A percentile compares a stretch with the other conserved stretches of the same genome.
Conservation (phyloP, 208 protist species). For the Leishmania tropica region DNA sequence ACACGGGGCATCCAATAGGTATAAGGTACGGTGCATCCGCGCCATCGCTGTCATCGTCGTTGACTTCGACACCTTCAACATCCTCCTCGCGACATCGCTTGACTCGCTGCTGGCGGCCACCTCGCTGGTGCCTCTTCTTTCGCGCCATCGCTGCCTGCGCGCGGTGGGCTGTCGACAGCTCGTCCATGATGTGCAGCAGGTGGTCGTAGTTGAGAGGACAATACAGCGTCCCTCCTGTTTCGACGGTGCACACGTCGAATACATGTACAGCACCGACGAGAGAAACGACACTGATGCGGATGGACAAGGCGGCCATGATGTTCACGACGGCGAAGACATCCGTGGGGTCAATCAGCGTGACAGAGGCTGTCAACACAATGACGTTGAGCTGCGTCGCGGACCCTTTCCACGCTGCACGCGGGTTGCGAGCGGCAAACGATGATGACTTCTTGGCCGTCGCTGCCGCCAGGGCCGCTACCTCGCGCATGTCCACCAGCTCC, state of each 20-base stretch:
- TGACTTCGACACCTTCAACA: neutral
- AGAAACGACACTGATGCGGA: constrained; percentile 70
- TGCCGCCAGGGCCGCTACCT: constrained; percentile 33
- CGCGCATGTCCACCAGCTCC: constrained; percentile 77
- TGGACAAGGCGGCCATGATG: constrained; percentile 40
- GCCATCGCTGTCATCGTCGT: constrained; percentile 8
- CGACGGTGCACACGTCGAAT: constrained; percentile 54
- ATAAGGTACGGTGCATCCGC: constrained; percentile 35
- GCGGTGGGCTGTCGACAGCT: constrained; percentile 40
- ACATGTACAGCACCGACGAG: constrained; percentile 84
- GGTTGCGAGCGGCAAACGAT: neutral
- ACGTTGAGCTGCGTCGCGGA: constrained; percentile 50
- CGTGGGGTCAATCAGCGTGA: constrained; percentile 80
- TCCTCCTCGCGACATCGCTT: constrained; percentile 18
- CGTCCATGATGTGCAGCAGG: constrained; percentile 52
- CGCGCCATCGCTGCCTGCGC: constrained; percentile 1
- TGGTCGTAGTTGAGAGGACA: constrained; percentile 86
- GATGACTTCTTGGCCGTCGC: neutral
- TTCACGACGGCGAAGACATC: constrained; percentile 76
- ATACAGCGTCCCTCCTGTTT: constrained; percentile 63
- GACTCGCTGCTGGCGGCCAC: neutral
- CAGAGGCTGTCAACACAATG: constrained; percentile 69
- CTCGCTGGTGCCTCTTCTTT: constrained; percentile 5
- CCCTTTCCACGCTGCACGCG: constrained; percentile 18
- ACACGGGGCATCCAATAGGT: constrained; percentile 73